Evolutionary conservation across 371 early-diverging fungal species (phyloP), one percentile per base, ranked within the genome.

Genomic region (Mortierella sp.): DNA sequence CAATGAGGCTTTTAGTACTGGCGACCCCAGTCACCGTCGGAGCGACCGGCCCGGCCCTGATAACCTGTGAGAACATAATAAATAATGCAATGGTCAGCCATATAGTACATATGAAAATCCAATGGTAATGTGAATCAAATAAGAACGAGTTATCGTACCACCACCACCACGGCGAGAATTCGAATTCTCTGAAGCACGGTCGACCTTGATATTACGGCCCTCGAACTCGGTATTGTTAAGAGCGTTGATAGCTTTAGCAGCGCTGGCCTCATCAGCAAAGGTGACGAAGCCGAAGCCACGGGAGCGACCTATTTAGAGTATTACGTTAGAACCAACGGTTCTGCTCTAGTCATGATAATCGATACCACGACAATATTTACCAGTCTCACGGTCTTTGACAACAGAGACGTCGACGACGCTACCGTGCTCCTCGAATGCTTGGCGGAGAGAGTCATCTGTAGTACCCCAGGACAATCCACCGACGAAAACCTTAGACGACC

Each of bases 231-330:
- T 76, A 55, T 88, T 89, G 87, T 92, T 87, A 84, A 90, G 72
- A 58, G 48, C 84, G 33, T 85, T 53, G 67, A 92, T 87, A 67
- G 95, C 94, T 19, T 61, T 60, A 59, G 88, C 78, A 75, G 94
- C 94, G 32, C 85, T 87, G 22, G 77, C 84, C 32, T 81, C 68
- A 63, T 62, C 83, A 55, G 67, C 75, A 63, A 86, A 93, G 69
- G 89, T 91, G 59, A 95, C 93, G 74, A 95, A 95, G 7, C 95
- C 96, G 84, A 94, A 94, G 15, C 96, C 94, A 72, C 93, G 91
- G 73, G 92, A 92, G 76, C 92, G 89, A 67, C 89, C 92, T 80
- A 28, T 28, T 28, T 28, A 28, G 28, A 28, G 28, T 28, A 28
- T 28, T 28, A 28, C 2, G 28, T 28, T 1, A 28, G 28, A n/a